These are phyloP conservation scores for Eleusine coracana DNA, from an alignment of 176 grass and related monocot species.

Conservation along the genomic window DNA sequence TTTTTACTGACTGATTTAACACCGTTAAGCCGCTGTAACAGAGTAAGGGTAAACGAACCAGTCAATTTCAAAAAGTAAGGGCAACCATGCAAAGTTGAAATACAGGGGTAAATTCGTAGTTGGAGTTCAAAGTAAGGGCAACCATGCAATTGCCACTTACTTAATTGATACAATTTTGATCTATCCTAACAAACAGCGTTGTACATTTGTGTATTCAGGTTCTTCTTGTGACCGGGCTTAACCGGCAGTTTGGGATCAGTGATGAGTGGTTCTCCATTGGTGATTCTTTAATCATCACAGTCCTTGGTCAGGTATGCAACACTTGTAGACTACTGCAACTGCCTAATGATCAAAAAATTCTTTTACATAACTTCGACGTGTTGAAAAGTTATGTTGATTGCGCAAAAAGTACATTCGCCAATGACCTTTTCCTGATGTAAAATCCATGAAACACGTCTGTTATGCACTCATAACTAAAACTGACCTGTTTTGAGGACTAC, in stretches of 20 bases:
- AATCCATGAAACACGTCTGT: constrained; percentile 1
- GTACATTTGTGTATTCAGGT: constrained; percentile 55
- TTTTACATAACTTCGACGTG: not conserved
- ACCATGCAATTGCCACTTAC: not conserved
- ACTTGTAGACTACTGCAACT: not conserved
- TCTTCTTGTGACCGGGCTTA: constrained; percentile 85
- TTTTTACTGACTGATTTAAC: no score
- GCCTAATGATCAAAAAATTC: not conserved
- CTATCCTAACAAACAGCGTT: constrained; percentile 41
- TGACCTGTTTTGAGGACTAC: not conserved
- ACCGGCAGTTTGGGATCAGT: constrained; percentile 83
- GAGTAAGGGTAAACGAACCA: no score
- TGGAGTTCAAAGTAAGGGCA: no score
- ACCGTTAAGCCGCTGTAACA: no score
- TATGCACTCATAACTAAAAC: not conserved
- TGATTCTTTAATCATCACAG: constrained; percentile 96
- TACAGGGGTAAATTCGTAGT: no score
- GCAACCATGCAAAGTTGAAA: no score
- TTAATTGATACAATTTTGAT: constrained; percentile 35
- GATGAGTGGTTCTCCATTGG: constrained; percentile 99
- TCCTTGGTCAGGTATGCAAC: constrained; percentile 79
- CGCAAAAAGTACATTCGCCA: not conserved
- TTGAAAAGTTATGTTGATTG: not conserved
- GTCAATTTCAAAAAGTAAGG: no score
- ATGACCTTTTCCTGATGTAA: constrained; percentile 1